A percentile compares a stretch with the other conserved stretches of the same genome.
Evolutionary conservation across 2,329 filamentous ascomycete genomes (phyloP).

Genomic region (Paracorniculantispora psalliotae): DNA sequence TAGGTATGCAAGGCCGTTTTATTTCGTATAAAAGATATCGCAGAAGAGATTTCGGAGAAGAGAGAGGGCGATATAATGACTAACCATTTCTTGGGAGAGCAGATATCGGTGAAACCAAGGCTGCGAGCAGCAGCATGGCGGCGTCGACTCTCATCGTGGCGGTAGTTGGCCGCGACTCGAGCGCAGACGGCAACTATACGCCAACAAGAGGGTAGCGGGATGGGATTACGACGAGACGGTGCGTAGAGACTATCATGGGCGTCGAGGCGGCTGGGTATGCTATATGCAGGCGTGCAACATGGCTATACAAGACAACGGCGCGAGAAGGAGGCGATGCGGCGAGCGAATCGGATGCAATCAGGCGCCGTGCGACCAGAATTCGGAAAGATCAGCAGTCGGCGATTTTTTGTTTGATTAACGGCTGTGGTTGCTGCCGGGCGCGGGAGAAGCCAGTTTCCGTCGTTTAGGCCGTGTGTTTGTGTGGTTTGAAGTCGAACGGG

Average conservation of each 20-base stretch:
- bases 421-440: neutral
- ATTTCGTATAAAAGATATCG: too few relatives aligned
- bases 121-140: constrained; percentile 16
- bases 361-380: neutral
- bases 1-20: neutral
- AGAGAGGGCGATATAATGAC: neutral
- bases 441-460: neutral
- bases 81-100: constrained; percentile 16
- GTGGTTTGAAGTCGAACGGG: neutral
- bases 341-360: neutral
- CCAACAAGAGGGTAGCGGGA: neutral
- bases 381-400: neutral
- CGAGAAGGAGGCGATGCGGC: neutral
- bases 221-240: neutral
- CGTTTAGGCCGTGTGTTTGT: neutral
- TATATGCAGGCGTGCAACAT: constrained; percentile 8
- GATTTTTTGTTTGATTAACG: neutral
- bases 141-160: constrained; percentile 18
- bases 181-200: neutral
- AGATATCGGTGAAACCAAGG: constrained; percentile 14
- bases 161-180: neutral
- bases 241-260: neutral
- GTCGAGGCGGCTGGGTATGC: neutral
- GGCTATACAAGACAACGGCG: neutral
- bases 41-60: too few relatives aligned